A percentile compares a stretch with the other conserved stretches of the same genome.
These are phyloP conservation scores for Kazachstania bromeliacearum DNA, from an alignment of 805 yeast species.

Conservation along the genomic window DNA sequence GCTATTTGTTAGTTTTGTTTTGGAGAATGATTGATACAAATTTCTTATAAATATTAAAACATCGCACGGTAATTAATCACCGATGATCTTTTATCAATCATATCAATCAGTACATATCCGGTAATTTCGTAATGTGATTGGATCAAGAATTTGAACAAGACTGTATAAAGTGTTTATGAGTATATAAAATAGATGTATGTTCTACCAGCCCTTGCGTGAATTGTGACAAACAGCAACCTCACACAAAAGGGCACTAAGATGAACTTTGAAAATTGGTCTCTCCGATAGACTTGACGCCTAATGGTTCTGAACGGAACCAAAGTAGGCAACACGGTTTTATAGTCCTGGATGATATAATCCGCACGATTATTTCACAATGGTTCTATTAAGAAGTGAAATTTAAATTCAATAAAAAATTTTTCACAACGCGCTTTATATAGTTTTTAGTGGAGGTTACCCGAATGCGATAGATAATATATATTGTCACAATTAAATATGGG, in stretches of 20 bases:
- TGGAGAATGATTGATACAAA: neutral
- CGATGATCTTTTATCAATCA: too few relatives aligned
- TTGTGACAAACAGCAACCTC: constrained; percentile 5
- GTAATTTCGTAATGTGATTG: too few relatives aligned
- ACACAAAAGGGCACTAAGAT: constrained; percentile 59
- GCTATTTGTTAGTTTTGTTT: neutral
- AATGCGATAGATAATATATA: too few relatives aligned
- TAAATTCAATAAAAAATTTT: too few relatives aligned
- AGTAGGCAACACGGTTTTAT: constrained; percentile 63
- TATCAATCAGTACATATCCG: too few relatives aligned
- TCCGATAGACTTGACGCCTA: constrained; percentile 66
- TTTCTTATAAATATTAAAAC: too few relatives aligned
- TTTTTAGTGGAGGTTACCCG: too few relatives aligned
- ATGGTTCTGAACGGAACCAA: constrained; percentile 26
- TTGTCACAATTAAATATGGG: too few relatives aligned
- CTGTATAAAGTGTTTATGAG: too few relatives aligned
- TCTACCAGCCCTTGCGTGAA: constrained; percentile 57
- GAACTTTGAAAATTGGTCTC: constrained; percentile 45
- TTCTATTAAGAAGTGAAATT: neutral
- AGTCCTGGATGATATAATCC: constrained; percentile 58
- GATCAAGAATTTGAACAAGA: too few relatives aligned
- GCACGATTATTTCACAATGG: constrained; percentile 38
- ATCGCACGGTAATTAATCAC: neutral
- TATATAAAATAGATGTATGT: constrained; percentile 41
- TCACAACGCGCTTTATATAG: too few relatives aligned